These are phyloP conservation scores for Leccinum griseonigrum DNA, from an alignment of 1,284 basidiomycete genomes.

Conservation along the genomic window DNA sequence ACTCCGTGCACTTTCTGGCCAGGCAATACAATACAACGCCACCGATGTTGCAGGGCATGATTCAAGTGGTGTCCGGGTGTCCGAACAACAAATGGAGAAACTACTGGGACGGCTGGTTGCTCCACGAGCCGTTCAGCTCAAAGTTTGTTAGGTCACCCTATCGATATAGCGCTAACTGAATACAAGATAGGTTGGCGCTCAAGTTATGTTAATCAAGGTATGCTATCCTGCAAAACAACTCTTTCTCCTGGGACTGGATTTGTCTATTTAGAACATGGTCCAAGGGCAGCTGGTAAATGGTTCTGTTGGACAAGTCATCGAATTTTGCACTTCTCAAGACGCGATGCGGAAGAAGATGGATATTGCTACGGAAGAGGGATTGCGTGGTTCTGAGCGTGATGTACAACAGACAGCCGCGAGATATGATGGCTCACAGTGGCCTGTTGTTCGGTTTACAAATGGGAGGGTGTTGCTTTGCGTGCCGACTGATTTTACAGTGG, in stretches of 20 bases:
- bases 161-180: conserved; percentile 9
- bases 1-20: conserved; percentile 25
- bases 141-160: conserved; percentile 16
- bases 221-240: background rate
- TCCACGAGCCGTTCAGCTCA: conserved; percentile 24
- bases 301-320: conserved; percentile 78
- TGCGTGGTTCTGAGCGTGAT: conserved; percentile 32
- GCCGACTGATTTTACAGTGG: conserved; percentile 56
- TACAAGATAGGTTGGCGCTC: conserved; percentile 36
- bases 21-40: conserved; percentile 20
- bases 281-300: conserved; percentile 80
- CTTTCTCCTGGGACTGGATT: background rate
- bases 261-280: conserved; percentile 44
- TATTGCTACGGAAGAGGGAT: conserved; percentile 36
- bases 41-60: conserved; percentile 25
- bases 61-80: conserved; percentile 24
- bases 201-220: conserved; percentile 78
- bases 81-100: conserved; percentile 27
- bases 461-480: conserved; percentile 44
- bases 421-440: conserved; percentile 44
- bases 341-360: conserved; percentile 41
- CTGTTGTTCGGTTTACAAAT: conserved; percentile 53
- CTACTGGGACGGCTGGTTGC: conserved; percentile 29
- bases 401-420: conserved; percentile 9
- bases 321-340: conserved; percentile 54